Conservation (phyloP, 2,329 filamentous ascomycete species). For the Cordyceps tenuipes region DNA sequence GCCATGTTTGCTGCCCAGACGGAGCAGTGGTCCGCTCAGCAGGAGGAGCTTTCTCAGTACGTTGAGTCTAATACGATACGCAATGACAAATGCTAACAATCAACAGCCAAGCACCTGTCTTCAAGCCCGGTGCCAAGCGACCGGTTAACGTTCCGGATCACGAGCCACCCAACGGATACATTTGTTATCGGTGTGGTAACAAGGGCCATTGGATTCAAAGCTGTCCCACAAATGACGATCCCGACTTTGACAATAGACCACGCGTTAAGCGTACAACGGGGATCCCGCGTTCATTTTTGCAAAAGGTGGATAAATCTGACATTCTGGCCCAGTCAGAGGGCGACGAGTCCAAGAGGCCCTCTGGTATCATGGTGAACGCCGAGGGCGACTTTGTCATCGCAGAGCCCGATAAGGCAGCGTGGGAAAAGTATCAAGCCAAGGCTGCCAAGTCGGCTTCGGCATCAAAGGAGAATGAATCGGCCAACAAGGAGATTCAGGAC, state of each 20-base stretch:
- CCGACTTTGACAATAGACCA: conserved; percentile 86
- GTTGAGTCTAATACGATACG: conserved; percentile 20
- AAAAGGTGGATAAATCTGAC: conserved; percentile 87
- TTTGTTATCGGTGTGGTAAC: conserved; percentile 92
- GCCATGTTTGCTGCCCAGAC: conserved; percentile 87
- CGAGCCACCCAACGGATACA: conserved; percentile 85
- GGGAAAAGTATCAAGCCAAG: conserved; percentile 96
- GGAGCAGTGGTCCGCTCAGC: conserved; percentile 86
- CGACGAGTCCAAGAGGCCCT: conserved; percentile 74
- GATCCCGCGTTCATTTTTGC: conserved; percentile 90
- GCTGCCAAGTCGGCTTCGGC: conserved; percentile 70
- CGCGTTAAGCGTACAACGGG: conserved; percentile 94
- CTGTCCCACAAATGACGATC: conserved; percentile 97
- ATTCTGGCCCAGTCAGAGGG: conserved; percentile 65
- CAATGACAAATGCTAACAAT: conserved; percentile 23
- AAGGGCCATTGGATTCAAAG: conserved; percentile 99
- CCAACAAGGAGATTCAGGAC: conserved; percentile 80
- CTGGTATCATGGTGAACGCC: conserved; percentile 94
- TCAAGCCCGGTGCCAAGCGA: conserved; percentile 55
- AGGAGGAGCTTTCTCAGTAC: conserved; percentile 83
- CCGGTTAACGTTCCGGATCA: conserved; percentile 77
- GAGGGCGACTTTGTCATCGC: conserved; percentile 97
- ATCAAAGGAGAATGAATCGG: conserved; percentile 67
- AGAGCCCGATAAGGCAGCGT: conserved; percentile 88
- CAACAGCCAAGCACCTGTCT: conserved; percentile 51